These are phyloP conservation scores for Aspergillus cavernicola DNA, from an alignment of 495 filamentous ascomycete species.

Conservation along the genomic window DNA sequence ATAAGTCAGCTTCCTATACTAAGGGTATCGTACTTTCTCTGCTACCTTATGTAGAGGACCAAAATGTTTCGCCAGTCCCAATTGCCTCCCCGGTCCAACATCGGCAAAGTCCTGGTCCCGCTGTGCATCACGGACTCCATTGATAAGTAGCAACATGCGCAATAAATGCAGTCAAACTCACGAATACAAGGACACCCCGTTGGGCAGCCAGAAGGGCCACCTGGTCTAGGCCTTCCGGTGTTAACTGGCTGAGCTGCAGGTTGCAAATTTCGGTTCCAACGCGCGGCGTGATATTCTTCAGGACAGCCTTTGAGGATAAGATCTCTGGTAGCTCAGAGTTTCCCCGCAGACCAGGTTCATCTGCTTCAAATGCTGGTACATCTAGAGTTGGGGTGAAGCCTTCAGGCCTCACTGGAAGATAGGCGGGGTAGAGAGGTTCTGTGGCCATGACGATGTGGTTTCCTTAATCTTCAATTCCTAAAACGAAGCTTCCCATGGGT, in stretches of 20 bases:
- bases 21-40: too few relatives aligned
- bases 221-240: neutral
- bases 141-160: neutral
- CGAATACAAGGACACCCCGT: constrained; percentile 15
- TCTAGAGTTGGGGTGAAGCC: constrained; percentile 11
- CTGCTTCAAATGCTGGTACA: too few relatives aligned
- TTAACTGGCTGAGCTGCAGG: constrained; percentile 11
- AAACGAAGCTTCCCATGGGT: neutral
- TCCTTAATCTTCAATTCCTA: neutral
- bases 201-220: constrained; percentile 10
- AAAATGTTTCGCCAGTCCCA: constrained; percentile 7
- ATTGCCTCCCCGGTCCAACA: constrained; percentile 7
- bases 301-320: too few relatives aligned
- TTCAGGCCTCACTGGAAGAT: constrained; percentile 3
- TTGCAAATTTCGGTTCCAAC: too few relatives aligned
- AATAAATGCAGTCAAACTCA: neutral
- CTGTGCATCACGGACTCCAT: neutral
- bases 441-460: constrained; percentile 1
- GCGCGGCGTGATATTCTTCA: too few relatives aligned
- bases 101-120: constrained; percentile 16
- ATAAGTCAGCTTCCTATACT: neutral
- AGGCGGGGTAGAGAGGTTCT: constrained; percentile 7
- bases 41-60: constrained; percentile 9
- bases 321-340: too few relatives aligned
- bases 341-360: too few relatives aligned